phyloP scores from a whole-genome alignment of 306 rosid genomes.

The Hippophae gyantsensis region DNA sequence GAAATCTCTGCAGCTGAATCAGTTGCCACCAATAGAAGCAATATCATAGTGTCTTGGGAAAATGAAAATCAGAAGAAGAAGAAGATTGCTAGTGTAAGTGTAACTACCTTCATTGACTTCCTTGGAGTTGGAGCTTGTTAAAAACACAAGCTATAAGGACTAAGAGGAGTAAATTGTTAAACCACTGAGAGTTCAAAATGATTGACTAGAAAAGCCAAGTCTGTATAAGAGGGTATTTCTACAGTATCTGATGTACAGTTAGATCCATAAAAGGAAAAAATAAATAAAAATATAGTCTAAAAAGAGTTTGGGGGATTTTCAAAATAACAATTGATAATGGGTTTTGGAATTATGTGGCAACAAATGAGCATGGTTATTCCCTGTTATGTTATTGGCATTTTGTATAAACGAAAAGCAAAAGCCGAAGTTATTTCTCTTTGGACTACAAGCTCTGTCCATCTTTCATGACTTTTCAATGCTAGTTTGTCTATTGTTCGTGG shows the following conservation, averaged over 20 bases:
- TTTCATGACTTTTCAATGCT: constrained; percentile 5
- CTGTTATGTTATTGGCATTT: constrained; percentile 7
- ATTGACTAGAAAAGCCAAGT: constrained; percentile 1
- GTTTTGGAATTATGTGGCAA: constrained; percentile 29
- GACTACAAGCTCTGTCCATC: constrained; percentile 1
- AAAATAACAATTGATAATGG: constrained; percentile 13
- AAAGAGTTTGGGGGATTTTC: constrained; percentile 4
- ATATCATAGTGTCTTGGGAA: constrained; percentile 33
- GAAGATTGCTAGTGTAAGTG: constrained; percentile 18
- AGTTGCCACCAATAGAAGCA: constrained; percentile 40
- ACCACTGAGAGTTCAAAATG: background rate
- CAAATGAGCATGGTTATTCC: background rate
- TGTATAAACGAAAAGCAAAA: background rate
- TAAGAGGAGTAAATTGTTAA: background rate
- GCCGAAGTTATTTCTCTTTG: constrained; percentile 4
- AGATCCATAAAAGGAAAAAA: constrained; percentile 32
- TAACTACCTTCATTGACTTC: constrained; percentile 65
- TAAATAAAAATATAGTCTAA: constrained; percentile 12
- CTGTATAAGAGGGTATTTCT: constrained; percentile 17
- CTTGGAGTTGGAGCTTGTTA: constrained; percentile 75
- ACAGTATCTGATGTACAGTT: constrained; percentile 44
- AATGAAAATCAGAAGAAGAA: constrained; percentile 20
- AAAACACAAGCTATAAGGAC: background rate
- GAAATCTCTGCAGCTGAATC: constrained; percentile 69
- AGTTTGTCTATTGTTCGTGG: too few relatives aligned